Evolutionary conservation across 1,284 basidiomycete genomes (phyloP).

Genomic region (Macrocybe sp.): DNA sequence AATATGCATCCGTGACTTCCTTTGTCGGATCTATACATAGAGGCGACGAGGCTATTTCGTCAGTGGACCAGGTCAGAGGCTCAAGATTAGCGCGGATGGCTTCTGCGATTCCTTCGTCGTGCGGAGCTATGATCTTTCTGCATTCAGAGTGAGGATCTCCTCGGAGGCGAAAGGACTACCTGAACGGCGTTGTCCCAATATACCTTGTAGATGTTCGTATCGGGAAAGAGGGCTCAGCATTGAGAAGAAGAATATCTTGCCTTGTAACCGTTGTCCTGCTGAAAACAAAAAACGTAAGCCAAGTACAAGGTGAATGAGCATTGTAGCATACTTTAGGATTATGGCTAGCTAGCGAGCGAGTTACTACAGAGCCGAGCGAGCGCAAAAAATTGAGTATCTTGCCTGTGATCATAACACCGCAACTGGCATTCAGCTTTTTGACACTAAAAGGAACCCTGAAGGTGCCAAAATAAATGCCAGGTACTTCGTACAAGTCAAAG

Average conservation of each 20-base stretch:
- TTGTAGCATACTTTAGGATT: constrained; percentile 65
- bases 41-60: constrained; percentile 30
- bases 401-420: constrained; percentile 88
- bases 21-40: constrained; percentile 54
- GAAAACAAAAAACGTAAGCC: constrained; percentile 1
- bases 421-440: constrained; percentile 60
- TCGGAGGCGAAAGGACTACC: constrained; percentile 29
- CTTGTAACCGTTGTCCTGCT: constrained; percentile 88
- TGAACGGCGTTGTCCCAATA: constrained; percentile 86
- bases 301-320: background rate
- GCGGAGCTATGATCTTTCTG: constrained; percentile 74
- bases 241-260: constrained; percentile 26
- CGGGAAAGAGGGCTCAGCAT: background rate
- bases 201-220: constrained; percentile 39
- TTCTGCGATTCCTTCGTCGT: constrained; percentile 69
- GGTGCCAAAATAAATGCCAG: background rate
- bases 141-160: background rate
- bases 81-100: constrained; percentile 60
- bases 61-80: constrained; percentile 44
- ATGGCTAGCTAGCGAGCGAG: constrained; percentile 56
- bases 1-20: constrained; percentile 57
- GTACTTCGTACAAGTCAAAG: background rate
- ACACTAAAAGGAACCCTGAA: constrained; percentile 74
- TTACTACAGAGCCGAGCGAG: constrained; percentile 4
- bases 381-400: constrained; percentile 9